A percentile compares a stretch with the other conserved stretches of the same genome.
These are phyloP conservation scores for Apostasia ramifera DNA, from an alignment of 106 monocot species.

Conservation along the genomic window DNA sequence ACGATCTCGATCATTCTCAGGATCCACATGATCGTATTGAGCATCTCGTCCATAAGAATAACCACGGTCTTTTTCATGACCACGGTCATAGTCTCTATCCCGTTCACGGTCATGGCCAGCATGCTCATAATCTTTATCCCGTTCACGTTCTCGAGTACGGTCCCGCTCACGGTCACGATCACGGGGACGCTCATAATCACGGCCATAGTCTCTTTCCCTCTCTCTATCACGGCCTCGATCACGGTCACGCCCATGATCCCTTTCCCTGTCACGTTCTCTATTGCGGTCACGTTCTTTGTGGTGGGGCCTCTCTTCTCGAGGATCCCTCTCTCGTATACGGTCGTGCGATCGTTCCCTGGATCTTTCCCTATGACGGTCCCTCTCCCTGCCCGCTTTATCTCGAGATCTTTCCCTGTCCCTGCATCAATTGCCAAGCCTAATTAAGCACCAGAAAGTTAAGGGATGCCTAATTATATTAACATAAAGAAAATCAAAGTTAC, in stretches of 20 bases:
- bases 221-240: conserved; percentile 42
- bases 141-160: conserved; percentile 14
- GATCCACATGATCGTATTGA: conserved; percentile 23
- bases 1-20: conserved; percentile 25
- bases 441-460: background rate
- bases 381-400: conserved; percentile 50
- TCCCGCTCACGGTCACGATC: conserved; percentile 32
- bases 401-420: conserved; percentile 63
- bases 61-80: too few relatives aligned
- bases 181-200: conserved; percentile 20
- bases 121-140: conserved; percentile 29
- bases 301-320: conserved; percentile 40
- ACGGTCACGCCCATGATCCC: conserved; percentile 25
- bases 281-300: conserved; percentile 28
- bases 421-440: background rate
- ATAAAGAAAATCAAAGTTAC: background rate
- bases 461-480: background rate
- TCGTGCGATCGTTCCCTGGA: conserved; percentile 40
- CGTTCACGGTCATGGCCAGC: conserved; percentile 24
- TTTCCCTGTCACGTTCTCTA: conserved; percentile 30
- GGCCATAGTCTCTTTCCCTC: conserved; percentile 34
- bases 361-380: conserved; percentile 38
- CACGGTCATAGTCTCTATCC: conserved; percentile 15
- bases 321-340: conserved; percentile 30
- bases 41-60: conserved; percentile 11